Base-by-base conservation (phyloP, 257 asterid genomes). In the Euphrasia confusa region DNA sequence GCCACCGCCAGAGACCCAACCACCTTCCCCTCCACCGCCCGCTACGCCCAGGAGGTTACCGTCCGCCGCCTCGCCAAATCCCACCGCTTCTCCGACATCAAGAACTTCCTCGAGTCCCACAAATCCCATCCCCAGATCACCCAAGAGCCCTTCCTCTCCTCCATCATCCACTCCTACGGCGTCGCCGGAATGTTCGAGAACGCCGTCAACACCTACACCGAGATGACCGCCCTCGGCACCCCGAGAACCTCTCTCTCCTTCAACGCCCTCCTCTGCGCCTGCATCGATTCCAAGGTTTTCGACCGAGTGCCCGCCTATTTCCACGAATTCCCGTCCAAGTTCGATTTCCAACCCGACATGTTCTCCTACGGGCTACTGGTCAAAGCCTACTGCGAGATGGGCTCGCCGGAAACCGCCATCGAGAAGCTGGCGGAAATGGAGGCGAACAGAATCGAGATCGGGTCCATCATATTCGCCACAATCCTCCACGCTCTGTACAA, bases 141-240 rank as follows among this genome's bases (percentile, higher is more conserved):
- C 30, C 72, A 83, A 2, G 98, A 91, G 63, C 80, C 81, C 26
- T 91, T 80, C 81, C 79, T 91, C 47, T 71, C 87, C 2, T 73
- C 88, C 59, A 73, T 91, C 55, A 91, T 91, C 39, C 87, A 88
- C 35, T 88, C 92, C 0, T 91, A 91, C 42, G 96, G 95, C 54
- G 50, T 77, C 45, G 90, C 76, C 13, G 95, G 95, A 1, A 82
- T 91, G 98, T 67, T 84, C 59, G 90, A 91, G 10, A 82, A 86
- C 44, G 89, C 96, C 24, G 68, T 79, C 50, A 67, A 57, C 1
- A 81, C 85, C 4, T 91, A 79, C 64, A 58, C 69, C 5, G 74
- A 88, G 61, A 88, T 91, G 96, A 62, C 79, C 5, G 82, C 80
- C 12, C 64, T 91, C 26, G 94, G 92, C 63, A 86, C 94, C 42